Evolutionary conservation across 2,329 filamentous ascomycete genomes (phyloP), one percentile per base, ranked within the genome.

Genomic region (Domatiomyces globalis): DNA sequence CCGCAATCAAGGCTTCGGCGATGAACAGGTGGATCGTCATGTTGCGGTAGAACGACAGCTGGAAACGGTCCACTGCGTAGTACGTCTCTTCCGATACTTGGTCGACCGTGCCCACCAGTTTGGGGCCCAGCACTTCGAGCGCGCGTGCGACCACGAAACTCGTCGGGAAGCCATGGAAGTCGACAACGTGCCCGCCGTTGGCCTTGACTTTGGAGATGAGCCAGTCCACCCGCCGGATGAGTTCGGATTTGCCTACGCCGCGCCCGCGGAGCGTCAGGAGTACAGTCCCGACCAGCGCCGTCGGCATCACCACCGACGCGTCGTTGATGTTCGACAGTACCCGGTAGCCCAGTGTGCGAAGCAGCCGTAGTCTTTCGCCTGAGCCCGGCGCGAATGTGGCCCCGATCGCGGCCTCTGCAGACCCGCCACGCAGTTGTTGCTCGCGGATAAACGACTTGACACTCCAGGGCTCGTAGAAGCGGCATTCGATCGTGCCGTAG

Each of bases 1-100:
- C 87, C 55, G 87, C 92, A 19, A 96, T 87, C 4, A 98, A 74
- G 0, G 90, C 85, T 65, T 96, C 89, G 1, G 87, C 84, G 52
- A 98, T 92, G 67, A 98, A 98, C 4, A 98, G 77, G 65, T 98
- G 92, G 55, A 98, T 98, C 0, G 90, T 95, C 92, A 96, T 96
- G 68, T 98, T 98, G 49, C 92, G 83, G 69, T 98, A 98, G 68
- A 98, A 98, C 0, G 88, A 95, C 8, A 98, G 77, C 65, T 98
- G 92, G 72, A 98, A 98, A 49, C 88, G 79, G 66, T 98, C 92
- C 42, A 95, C 88, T 4, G 92, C 92, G 62, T 87, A 95, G 67
- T 87, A 96, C 0, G 92, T 96, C 17, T 87, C 86, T 65, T 98
- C 92, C 0, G 85, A 84, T 4, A 98, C 71, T 0, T 83, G 87